Conservation (phyloP, 148 eudicot genomes). For the Rhododendron simsii region DNA sequence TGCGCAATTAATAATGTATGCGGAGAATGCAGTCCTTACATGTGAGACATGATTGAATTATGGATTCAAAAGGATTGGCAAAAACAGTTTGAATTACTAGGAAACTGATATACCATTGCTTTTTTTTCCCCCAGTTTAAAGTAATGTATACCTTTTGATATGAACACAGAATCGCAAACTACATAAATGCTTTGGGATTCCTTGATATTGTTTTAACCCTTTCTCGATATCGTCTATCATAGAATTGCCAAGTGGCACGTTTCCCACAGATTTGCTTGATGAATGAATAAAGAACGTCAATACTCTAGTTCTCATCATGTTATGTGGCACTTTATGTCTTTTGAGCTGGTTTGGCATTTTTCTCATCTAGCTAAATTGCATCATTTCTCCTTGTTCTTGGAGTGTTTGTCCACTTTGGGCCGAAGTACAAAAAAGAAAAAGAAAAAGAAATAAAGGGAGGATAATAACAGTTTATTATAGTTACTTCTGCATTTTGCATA, state of each 20-base stretch:
- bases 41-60: background rate
- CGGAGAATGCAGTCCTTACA: background rate
- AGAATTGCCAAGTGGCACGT: background rate
- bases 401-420: background rate
- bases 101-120: background rate
- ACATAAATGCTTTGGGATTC: background rate
- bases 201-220: background rate
- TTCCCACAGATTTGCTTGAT: background rate
- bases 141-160: background rate
- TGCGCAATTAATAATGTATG: too few species aligned
- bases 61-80: background rate
- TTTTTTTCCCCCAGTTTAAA: background rate
- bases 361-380: background rate
- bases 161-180: background rate
- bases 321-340: background rate
- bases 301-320: background rate
- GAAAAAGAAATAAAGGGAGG: background rate
- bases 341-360: background rate
- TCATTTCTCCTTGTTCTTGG: background rate
- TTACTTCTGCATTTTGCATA: background rate
- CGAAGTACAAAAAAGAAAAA: background rate
- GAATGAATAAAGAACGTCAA: background rate
- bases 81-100: background rate
- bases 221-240: background rate
- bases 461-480: background rate